A percentile compares a stretch with the other conserved stretches of the same genome.
These are phyloP conservation scores for Globisporangium polare DNA, from an alignment of 352 stramenopile species.

Conservation along the genomic window DNA sequence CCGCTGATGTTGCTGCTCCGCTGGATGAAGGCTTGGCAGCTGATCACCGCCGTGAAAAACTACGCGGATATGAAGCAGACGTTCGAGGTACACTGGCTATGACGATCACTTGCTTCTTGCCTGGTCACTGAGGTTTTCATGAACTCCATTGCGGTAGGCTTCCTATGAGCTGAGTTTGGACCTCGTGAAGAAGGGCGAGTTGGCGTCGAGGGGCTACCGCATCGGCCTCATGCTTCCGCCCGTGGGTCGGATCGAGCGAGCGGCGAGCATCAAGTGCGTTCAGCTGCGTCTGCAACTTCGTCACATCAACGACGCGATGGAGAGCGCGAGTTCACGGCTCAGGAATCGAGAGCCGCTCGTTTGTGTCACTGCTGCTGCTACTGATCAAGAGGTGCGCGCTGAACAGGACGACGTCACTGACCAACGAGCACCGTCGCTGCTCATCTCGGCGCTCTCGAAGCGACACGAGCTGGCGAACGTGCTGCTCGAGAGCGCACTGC, in stretches of 20 bases:
- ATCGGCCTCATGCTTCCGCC: conserved; percentile 44
- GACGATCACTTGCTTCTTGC: neutral
- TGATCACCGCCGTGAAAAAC: neutral
- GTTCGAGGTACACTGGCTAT: conserved; percentile 11
- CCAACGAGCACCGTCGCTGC: conserved; percentile 38
- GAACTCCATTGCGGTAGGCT: conserved; percentile 5
- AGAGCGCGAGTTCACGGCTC: conserved; percentile 6
- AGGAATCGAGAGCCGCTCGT: neutral
- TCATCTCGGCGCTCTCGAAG: conserved; percentile 51
- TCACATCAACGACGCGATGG: conserved; percentile 43
- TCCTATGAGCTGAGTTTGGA: conserved; percentile 33
- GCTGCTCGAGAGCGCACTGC: conserved; percentile 36
- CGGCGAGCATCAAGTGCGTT: conserved; percentile 29
- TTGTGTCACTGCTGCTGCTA: neutral
- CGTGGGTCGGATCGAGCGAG: conserved; percentile 43
- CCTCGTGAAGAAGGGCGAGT: conserved; percentile 55
- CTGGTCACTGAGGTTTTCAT: neutral
- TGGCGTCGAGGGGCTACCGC: conserved; percentile 47
- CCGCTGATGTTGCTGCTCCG: conserved; percentile 7
- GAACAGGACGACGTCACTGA: neutral
- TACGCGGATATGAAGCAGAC: neutral
- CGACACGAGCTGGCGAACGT: conserved; percentile 33
- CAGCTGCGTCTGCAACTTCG: conserved; percentile 36
- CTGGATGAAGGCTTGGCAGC: neutral
- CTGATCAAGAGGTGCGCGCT: neutral